Evolutionary conservation across 352 stramenopile species (phyloP).

Genomic region (Phytophthora hybrid): DNA sequence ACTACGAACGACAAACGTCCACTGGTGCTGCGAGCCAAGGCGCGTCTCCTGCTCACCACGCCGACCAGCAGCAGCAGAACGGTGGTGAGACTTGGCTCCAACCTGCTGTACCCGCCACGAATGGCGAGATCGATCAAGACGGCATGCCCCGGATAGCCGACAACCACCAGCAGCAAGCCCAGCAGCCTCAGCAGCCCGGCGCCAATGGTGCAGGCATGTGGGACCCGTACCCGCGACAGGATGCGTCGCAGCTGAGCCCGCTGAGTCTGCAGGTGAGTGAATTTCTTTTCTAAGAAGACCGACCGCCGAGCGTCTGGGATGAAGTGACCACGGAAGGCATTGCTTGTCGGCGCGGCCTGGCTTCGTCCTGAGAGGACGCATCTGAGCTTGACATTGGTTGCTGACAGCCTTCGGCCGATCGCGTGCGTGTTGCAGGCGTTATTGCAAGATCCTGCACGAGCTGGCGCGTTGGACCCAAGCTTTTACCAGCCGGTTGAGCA

Average conservation of each 20-base stretch:
- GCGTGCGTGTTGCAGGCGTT: constrained; percentile 43
- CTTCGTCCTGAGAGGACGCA: constrained; percentile 16
- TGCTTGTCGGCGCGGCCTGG: constrained; percentile 13
- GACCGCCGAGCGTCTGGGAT: constrained; percentile 16
- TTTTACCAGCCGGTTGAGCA: constrained; percentile 45
- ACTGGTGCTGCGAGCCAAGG: constrained; percentile 30
- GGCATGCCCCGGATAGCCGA: constrained; percentile 43
- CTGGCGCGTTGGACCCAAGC: constrained; percentile 34
- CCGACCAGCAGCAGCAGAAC: constrained; percentile 37
- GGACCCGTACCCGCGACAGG: constrained; percentile 51
- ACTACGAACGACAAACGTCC: constrained; percentile 46
- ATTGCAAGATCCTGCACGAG: constrained; percentile 46
- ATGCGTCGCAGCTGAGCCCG: constrained; percentile 51
- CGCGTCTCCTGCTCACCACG: constrained; percentile 45
- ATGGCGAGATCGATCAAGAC: constrained; percentile 37
- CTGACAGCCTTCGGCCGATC: constrained; percentile 35
- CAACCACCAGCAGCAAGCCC: constrained; percentile 36
- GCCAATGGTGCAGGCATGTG: constrained; percentile 40
- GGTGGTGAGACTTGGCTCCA: constrained; percentile 33
- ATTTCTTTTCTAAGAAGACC: constrained; percentile 52
- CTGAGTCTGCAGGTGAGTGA: constrained; percentile 63
- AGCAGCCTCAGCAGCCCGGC: constrained; percentile 40
- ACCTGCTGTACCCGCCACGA: constrained; percentile 18
- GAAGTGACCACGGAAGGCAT: constrained; percentile 19
- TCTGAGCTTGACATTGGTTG: constrained; percentile 42